These are phyloP conservation scores for Dendrothele bispora DNA, from an alignment of 768 basidiomycete genomes.

Conservation along the genomic window DNA sequence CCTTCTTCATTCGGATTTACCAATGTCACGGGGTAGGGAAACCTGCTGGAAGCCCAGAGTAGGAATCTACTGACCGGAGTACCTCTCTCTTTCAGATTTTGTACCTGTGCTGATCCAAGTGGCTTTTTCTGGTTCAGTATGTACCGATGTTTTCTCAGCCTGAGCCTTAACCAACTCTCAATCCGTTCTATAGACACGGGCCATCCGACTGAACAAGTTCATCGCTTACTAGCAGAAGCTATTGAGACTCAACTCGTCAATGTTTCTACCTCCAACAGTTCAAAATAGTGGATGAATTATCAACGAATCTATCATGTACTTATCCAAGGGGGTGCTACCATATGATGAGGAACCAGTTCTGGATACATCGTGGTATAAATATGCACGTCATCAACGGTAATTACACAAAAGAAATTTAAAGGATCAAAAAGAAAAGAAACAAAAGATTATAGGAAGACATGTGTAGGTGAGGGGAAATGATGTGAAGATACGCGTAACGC, in stretches of 20 bases:
- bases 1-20: slow-evolving; percentile 42
- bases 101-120: slow-evolving; percentile 43
- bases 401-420: too few relatives aligned
- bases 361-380: too few relatives aligned
- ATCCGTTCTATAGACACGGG: slow-evolving; percentile 37
- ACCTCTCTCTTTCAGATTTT: slow-evolving; percentile 35
- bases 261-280: too few relatives aligned
- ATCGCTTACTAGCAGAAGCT: slow-evolving; percentile 43
- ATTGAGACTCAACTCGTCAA: slow-evolving; percentile 37
- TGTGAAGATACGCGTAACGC: too few relatives aligned
- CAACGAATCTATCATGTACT: too few relatives aligned
- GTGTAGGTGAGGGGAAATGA: too few relatives aligned
- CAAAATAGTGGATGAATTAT: too few relatives aligned
- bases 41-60: neutral
- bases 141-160: slow-evolving; percentile 15
- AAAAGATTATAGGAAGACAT: too few relatives aligned
- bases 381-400: too few relatives aligned
- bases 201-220: slow-evolving; percentile 51
- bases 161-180: neutral
- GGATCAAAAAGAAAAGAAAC: too few relatives aligned
- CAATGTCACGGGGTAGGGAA: slow-evolving; percentile 44
- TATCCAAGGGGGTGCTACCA: too few relatives aligned
- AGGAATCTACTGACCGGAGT: neutral
- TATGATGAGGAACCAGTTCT: too few relatives aligned
- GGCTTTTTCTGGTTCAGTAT: slow-evolving; percentile 56